Evolutionary conservation across 139 green algal species (phyloP).

Genomic region (Chlorella sp.): DNA sequence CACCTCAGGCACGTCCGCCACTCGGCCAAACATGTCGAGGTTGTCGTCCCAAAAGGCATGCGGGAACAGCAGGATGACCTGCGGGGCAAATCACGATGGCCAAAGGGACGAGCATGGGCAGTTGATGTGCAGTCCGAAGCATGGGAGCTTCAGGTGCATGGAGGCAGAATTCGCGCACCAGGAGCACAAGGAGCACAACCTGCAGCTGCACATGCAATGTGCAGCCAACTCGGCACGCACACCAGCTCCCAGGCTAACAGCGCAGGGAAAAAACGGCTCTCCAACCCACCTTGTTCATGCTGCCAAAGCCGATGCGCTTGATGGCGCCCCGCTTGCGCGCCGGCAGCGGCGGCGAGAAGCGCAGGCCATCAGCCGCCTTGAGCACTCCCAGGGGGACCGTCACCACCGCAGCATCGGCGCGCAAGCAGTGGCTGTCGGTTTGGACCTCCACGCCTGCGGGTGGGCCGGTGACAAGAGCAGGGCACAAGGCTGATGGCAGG

Average conservation of each 20-base stretch:
- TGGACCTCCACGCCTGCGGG: slow-evolving; percentile 69
- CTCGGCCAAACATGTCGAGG: slow-evolving; percentile 90
- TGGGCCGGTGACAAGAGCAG: too few relatives aligned
- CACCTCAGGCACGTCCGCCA: slow-evolving; percentile 44
- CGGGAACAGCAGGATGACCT: slow-evolving; percentile 95
- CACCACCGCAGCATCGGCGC: slow-evolving; percentile 83
- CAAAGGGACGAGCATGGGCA: too few relatives aligned
- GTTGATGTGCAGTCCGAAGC: too few relatives aligned
- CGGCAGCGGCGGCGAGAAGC: slow-evolving; percentile 89
- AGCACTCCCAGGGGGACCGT: slow-evolving; percentile 93
- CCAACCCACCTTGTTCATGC: slow-evolving; percentile 86
- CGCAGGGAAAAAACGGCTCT: too few relatives aligned
- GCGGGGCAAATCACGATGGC: slow-evolving; percentile 19
- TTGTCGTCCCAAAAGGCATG: slow-evolving; percentile 87
- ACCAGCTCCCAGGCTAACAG: too few relatives aligned
- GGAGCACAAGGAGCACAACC: too few relatives aligned
- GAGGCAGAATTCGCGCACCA: too few relatives aligned
- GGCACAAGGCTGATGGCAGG: too few relatives aligned
- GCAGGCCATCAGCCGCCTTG: slow-evolving; percentile 63
- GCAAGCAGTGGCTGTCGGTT: slow-evolving; percentile 50
- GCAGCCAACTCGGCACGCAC: too few relatives aligned
- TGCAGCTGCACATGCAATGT: too few relatives aligned
- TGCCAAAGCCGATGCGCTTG: slow-evolving; percentile 83
- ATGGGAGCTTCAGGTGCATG: too few relatives aligned
- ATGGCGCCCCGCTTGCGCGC: slow-evolving; percentile 87